phyloP scores from a whole-genome alignment of 1,139 yeast genomes.

The Hyphopichia khmerensis region DNA sequence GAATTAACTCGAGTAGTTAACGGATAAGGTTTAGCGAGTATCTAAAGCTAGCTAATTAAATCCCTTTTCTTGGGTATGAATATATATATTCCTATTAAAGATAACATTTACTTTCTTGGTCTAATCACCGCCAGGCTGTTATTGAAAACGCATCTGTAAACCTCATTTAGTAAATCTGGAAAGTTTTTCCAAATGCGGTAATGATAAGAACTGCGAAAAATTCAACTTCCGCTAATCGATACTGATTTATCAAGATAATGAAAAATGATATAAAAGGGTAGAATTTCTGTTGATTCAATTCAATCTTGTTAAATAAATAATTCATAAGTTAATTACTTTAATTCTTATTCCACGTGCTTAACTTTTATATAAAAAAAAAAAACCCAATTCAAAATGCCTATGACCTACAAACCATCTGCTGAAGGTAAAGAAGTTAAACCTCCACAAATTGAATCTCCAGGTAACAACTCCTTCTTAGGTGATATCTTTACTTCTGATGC shows the following conservation, averaged over 20 bases:
- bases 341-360: not conserved
- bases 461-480: slow-evolving; percentile 65
- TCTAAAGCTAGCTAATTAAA: too few species aligned
- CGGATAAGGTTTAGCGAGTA: too few species aligned
- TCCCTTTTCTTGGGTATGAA: too few species aligned
- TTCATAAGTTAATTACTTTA: not conserved
- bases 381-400: slow-evolving; percentile 47
- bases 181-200: not conserved
- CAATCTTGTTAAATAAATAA: too few species aligned
- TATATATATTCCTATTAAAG: too few species aligned
- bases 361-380: not conserved
- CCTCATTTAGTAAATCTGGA: not conserved
- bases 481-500: slow-evolving; percentile 61
- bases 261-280: too few species aligned
- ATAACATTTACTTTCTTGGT: too few species aligned
- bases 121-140: too few species aligned
- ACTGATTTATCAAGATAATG: too few species aligned
- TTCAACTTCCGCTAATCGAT: not conserved
- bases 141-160: not conserved
- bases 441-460: slow-evolving; percentile 55
- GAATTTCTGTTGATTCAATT: too few species aligned
- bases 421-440: slow-evolving; percentile 58
- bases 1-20: too few species aligned
- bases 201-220: not conserved
- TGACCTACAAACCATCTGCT: slow-evolving; percentile 52